Evolutionary conservation across 192 early-diverging fungal genomes (phyloP).

Genomic region (Pilobolus umbonatus): DNA sequence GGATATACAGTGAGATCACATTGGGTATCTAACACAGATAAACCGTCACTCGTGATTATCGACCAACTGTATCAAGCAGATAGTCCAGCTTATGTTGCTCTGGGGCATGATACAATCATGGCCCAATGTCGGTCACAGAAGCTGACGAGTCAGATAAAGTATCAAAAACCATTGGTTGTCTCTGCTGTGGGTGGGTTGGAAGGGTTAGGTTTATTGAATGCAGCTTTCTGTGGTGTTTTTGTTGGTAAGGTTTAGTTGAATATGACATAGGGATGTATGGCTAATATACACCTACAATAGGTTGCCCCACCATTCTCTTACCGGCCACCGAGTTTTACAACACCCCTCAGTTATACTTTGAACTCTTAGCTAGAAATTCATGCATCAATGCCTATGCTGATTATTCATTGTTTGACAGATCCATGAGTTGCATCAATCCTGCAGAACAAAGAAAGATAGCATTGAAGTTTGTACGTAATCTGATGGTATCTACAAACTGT

Average conservation of each 20-base stretch:
- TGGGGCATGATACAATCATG: conserved; percentile 50
- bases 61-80: conserved; percentile 43
- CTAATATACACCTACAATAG: conserved; percentile 22
- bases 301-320: conserved; percentile 59
- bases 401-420: conserved; percentile 60
- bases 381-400: conserved; percentile 64
- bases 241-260: conserved; percentile 26
- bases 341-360: conserved; percentile 63
- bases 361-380: conserved; percentile 61
- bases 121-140: conserved; percentile 59
- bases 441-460: conserved; percentile 15
- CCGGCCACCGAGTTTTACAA: conserved; percentile 51
- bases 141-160: conserved; percentile 50
- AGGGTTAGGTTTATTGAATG: conserved; percentile 18
- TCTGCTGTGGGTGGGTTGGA: conserved; percentile 15
- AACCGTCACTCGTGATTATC: conserved; percentile 49
- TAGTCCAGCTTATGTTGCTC: conserved; percentile 36
- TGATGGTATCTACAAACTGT: conserved; percentile 56
- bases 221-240: conserved; percentile 29
- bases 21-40: conserved; percentile 35
- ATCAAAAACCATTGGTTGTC: conserved; percentile 39
- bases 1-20: conserved; percentile 47
- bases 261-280: neutral
- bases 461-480: conserved; percentile 47
- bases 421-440: conserved; percentile 45